Conservation (phyloP, 2,329 filamentous ascomycete genomes). For the Trichoderma atroviride region DNA sequence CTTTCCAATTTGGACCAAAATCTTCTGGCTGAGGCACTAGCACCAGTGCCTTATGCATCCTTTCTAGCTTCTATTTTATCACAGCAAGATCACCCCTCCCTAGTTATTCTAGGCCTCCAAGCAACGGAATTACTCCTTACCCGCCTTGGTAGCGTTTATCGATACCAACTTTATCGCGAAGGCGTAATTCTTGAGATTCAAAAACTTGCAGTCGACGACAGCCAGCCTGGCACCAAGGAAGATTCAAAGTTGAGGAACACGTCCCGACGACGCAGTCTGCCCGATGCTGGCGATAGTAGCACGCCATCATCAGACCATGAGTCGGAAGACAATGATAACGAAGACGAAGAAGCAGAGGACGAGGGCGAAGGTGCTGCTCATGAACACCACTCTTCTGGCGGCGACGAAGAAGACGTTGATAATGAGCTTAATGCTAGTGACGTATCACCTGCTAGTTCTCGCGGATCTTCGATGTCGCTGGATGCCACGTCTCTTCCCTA, state of each 20-base stretch:
- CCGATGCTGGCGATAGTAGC: slow-evolving; percentile 27
- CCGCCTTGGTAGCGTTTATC: slow-evolving; percentile 83
- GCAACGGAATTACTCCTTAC: slow-evolving; percentile 86
- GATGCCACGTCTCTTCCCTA: slow-evolving; percentile 56
- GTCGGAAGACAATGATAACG: slow-evolving; percentile 36
- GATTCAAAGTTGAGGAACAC: slow-evolving; percentile 21
- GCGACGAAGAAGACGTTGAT: slow-evolving; percentile 56
- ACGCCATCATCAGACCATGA: slow-evolving; percentile 38
- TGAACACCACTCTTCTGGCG: slow-evolving; percentile 47
- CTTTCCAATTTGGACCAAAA: slow-evolving; percentile 86
- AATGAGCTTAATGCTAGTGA: slow-evolving; percentile 56
- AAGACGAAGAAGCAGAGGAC: slow-evolving; percentile 30
- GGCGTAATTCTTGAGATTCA: slow-evolving; percentile 91
- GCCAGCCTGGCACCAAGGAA: slow-evolving; percentile 27
- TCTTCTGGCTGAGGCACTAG: slow-evolving; percentile 83
- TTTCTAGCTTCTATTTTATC: slow-evolving; percentile 94
- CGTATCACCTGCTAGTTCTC: slow-evolving; percentile 67
- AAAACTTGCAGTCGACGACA: slow-evolving; percentile 66
- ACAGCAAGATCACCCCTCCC: slow-evolving; percentile 85
- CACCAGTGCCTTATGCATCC: slow-evolving; percentile 89
- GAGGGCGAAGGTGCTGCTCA: slow-evolving; percentile 42
- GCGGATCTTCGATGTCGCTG: slow-evolving; percentile 66
- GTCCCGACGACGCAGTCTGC: slow-evolving; percentile 1
- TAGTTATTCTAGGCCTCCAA: slow-evolving; percentile 86
- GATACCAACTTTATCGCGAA: slow-evolving; percentile 95